Conservation (phyloP, 176 grass and related monocot genomes). For the Ensete ventricosum region DNA sequence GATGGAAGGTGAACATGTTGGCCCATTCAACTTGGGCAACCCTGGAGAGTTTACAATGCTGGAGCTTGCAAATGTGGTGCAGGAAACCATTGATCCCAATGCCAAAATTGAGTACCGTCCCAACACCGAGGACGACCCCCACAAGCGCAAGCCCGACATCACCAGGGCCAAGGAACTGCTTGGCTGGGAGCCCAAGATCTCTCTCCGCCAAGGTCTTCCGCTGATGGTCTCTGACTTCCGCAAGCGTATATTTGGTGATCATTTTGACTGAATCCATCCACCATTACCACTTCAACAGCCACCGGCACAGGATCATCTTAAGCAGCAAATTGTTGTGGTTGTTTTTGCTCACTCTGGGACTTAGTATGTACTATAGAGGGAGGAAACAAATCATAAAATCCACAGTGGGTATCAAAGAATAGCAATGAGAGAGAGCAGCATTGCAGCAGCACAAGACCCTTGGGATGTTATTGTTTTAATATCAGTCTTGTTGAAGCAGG, state of each 20-base stretch:
- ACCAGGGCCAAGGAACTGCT: conserved; percentile 62
- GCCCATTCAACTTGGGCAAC: conserved; percentile 87
- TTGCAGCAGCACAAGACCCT: no score
- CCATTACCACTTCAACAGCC: neutral
- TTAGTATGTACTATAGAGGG: neutral
- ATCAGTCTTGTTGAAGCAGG: no score
- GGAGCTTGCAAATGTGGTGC: conserved; percentile 84
- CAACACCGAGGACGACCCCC: conserved; percentile 81
- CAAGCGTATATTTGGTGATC: conserved; percentile 67
- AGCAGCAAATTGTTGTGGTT: neutral
- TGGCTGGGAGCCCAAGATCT: conserved; percentile 68
- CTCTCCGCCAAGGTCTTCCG: conserved; percentile 50
- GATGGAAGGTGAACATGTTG: conserved; percentile 71
- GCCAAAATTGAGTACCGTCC: conserved; percentile 60
- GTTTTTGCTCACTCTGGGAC: neutral
- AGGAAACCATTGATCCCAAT: conserved; percentile 71
- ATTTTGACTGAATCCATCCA: neutral
- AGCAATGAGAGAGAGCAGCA: no score
- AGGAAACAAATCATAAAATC: neutral
- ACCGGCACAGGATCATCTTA: conserved; percentile 18
- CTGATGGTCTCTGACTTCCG: conserved; percentile 81
- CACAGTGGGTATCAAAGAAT: no score
- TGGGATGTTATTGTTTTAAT: no score
- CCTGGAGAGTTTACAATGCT: conserved; percentile 87
- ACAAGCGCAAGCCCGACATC: conserved; percentile 93